These are phyloP conservation scores for Chalciporus chontae DNA, from an alignment of 768 basidiomycete species.

Conservation along the genomic window DNA sequence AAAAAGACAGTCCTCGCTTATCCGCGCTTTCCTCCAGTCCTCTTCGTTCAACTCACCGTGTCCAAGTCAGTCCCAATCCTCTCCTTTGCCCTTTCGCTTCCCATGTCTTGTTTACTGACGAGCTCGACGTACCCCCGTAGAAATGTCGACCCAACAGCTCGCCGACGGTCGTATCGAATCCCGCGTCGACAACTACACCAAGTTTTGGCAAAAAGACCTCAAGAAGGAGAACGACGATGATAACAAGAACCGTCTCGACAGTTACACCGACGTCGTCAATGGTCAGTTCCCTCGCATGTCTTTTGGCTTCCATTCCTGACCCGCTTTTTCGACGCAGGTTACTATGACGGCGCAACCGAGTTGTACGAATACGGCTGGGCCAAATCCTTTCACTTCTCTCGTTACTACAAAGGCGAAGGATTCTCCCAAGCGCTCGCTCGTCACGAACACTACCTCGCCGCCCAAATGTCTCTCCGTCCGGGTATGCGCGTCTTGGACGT, in stretches of 20 bases:
- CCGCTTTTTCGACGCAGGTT: slow-evolving; percentile 48
- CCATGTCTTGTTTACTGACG: background rate
- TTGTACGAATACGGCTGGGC: slow-evolving; percentile 95
- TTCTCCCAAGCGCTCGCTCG: slow-evolving; percentile 73
- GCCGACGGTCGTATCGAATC: slow-evolving; percentile 58
- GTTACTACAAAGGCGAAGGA: slow-evolving; percentile 90
- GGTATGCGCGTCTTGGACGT: slow-evolving; percentile 98
- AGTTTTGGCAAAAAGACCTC: slow-evolving; percentile 88
- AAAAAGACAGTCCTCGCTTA: too few species aligned
- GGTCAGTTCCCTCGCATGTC: slow-evolving; percentile 42
- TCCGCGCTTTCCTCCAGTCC: too few species aligned
- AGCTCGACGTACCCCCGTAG: background rate
- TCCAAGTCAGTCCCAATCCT: too few species aligned
- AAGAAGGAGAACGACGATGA: slow-evolving; percentile 61
- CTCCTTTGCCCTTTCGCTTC: too few species aligned
- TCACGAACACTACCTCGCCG: slow-evolving; percentile 95
- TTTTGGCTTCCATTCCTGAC: background rate
- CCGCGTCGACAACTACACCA: slow-evolving; percentile 82
- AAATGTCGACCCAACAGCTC: slow-evolving; percentile 25
- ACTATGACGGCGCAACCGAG: slow-evolving; percentile 95
- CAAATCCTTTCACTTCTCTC: slow-evolving; percentile 92
- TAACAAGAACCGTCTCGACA: slow-evolving; percentile 69
- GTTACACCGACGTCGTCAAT: slow-evolving; percentile 92
- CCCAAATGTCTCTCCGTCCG: slow-evolving; percentile 77
- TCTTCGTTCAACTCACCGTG: too few species aligned